A percentile compares a stretch with the other conserved stretches of the same genome.
These are phyloP conservation scores for Colletotrichum nymphaeae DNA, from an alignment of 2,329 filamentous ascomycete species.

Conservation along the genomic window DNA sequence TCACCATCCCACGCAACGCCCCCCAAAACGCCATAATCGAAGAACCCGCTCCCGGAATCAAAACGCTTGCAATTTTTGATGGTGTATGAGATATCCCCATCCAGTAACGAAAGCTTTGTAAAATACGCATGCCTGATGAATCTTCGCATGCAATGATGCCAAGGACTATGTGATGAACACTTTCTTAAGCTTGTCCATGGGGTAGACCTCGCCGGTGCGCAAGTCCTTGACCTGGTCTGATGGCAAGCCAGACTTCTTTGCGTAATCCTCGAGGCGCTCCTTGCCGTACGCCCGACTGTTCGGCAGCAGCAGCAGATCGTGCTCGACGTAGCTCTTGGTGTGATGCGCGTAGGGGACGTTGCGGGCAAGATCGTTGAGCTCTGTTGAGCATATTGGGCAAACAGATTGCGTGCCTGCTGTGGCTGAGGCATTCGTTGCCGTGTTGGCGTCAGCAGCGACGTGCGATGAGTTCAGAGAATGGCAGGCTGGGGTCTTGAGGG, in stretches of 20 bases:
- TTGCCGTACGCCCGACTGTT: constrained; percentile 89
- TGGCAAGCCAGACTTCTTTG: constrained; percentile 80
- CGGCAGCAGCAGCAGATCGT: constrained; percentile 86
- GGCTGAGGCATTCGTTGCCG: constrained; percentile 41
- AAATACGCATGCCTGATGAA: background rate
- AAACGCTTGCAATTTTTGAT: background rate
- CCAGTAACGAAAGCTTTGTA: background rate
- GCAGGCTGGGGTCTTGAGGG: constrained; percentile 94
- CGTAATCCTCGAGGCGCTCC: constrained; percentile 78
- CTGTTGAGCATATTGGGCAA: constrained; percentile 95
- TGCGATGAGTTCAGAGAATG: constrained; percentile 73
- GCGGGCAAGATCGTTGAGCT: constrained; percentile 90
- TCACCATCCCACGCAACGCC: background rate
- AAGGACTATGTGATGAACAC: constrained; percentile 85
- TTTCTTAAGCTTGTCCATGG: constrained; percentile 76
- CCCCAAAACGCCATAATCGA: background rate
- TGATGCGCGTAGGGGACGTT: constrained; percentile 95
- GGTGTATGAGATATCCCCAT: background rate
- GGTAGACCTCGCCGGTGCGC: constrained; percentile 77
- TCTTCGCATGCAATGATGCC: background rate
- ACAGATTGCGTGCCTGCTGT: constrained; percentile 54
- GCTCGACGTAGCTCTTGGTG: constrained; percentile 91
- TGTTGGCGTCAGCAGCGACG: constrained; percentile 46
- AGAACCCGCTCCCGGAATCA: background rate
- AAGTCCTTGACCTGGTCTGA: constrained; percentile 80